Evolutionary conservation across 176 grass and related monocot genomes (phyloP).

Genomic region (Calamus simplicifolius): DNA sequence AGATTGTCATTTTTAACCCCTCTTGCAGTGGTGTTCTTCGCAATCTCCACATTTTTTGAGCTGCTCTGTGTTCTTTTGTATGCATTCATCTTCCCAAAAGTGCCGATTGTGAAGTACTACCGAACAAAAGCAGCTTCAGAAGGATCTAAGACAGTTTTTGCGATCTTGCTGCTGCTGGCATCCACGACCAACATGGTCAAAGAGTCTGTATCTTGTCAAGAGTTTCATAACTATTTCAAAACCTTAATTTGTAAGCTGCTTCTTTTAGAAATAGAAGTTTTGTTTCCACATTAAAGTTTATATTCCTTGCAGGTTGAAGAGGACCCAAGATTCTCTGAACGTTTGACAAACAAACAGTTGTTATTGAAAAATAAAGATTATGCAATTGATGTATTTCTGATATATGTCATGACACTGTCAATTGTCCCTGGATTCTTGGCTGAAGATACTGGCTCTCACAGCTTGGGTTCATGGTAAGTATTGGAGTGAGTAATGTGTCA

Average conservation of each 20-base stretch:
- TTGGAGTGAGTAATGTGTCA: too few species aligned
- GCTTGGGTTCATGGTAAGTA: conserved; percentile 58
- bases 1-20: neutral
- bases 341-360: conserved; percentile 51
- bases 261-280: too few species aligned
- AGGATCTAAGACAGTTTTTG: conserved; percentile 52
- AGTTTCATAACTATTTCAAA: neutral
- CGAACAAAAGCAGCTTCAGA: conserved; percentile 53
- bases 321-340: conserved; percentile 41
- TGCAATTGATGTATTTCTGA: conserved; percentile 39
- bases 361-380: conserved; percentile 52
- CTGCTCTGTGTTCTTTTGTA: conserved; percentile 53
- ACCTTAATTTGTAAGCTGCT: too few species aligned
- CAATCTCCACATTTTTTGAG: conserved; percentile 56
- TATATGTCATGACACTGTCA: conserved; percentile 53
- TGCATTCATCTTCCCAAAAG: conserved; percentile 66
- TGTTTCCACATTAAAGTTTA: too few species aligned
- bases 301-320: conserved; percentile 34
- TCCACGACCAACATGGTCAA: conserved; percentile 16
- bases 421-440: conserved; percentile 90
- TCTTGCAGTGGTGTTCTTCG: conserved; percentile 56
- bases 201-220: neutral
- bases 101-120: conserved; percentile 81
- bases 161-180: conserved; percentile 60
- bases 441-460: conserved; percentile 82